Evolutionary conservation across 2,329 filamentous ascomycete species (phyloP).

Genomic region (Juglanconis juglandina): DNA sequence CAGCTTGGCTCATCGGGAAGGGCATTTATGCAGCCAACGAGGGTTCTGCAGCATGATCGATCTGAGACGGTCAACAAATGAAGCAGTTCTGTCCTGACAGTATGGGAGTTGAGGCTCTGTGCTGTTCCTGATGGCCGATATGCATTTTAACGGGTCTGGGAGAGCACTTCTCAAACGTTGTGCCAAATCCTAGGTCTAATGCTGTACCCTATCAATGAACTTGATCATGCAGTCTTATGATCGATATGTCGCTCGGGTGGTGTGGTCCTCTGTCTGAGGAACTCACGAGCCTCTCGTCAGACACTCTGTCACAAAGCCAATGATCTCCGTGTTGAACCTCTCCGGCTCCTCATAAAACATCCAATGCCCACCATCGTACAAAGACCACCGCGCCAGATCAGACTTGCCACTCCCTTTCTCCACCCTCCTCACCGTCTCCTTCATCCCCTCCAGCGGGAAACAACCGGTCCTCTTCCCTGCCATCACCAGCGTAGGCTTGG

Average conservation of each 20-base stretch:
- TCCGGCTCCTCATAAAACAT: constrained; percentile 39
- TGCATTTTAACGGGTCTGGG: too few relatives aligned
- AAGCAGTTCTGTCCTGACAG: too few relatives aligned
- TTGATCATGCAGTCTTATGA: too few relatives aligned
- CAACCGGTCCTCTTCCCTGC: constrained; percentile 35
- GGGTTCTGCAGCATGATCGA: too few relatives aligned
- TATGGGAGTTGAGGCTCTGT: too few relatives aligned
- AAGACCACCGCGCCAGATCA: constrained; percentile 24
- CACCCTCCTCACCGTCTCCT: constrained; percentile 32
- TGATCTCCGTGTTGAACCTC: constrained; percentile 33
- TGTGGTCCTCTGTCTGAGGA: background rate
- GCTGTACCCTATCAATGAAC: too few relatives aligned
- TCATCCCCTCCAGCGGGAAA: constrained; percentile 36
- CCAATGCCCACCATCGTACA: constrained; percentile 38
- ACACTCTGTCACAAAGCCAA: constrained; percentile 26
- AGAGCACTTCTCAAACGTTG: too few relatives aligned
- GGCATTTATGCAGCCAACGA: background rate
- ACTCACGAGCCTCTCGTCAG: background rate
- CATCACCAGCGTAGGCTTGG: constrained; percentile 33
- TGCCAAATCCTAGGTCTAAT: too few relatives aligned
- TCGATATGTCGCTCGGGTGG: too few relatives aligned
- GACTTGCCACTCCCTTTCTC: constrained; percentile 21
- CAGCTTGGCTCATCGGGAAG: constrained; percentile 7
- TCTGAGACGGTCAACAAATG: too few relatives aligned
- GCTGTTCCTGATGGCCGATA: too few relatives aligned